These are phyloP conservation scores for Rugonectria rugulosa DNA, from an alignment of 2,329 filamentous ascomycete species.

Conservation along the genomic window DNA sequence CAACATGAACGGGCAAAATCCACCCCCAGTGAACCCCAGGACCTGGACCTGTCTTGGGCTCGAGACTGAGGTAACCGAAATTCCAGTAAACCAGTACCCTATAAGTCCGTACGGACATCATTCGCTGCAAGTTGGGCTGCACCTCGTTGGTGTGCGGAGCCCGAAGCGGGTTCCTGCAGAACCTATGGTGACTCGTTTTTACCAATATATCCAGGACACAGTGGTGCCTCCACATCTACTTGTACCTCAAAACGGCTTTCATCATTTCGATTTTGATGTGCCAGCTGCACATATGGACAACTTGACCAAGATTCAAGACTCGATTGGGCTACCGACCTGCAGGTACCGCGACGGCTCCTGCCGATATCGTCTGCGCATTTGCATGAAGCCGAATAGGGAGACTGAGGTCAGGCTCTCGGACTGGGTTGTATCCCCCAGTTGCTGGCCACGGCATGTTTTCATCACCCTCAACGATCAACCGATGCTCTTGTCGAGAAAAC, in stretches of 20 bases:
- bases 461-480: conserved; percentile 70
- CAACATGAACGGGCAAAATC: neutral
- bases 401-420: conserved; percentile 49
- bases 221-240: conserved; percentile 53
- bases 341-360: conserved; percentile 60
- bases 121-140: conserved; percentile 53
- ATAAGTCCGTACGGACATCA: conserved; percentile 50
- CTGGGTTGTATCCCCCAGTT: conserved; percentile 71
- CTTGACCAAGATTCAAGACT: conserved; percentile 44
- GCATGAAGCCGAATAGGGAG: conserved; percentile 42
- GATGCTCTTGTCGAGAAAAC: conserved; percentile 68
- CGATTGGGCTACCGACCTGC: conserved; percentile 45
- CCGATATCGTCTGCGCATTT: conserved; percentile 74
- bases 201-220: conserved; percentile 65
- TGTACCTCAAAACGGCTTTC: conserved; percentile 47
- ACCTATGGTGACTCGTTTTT: conserved; percentile 50
- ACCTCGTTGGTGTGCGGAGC: conserved; percentile 57
- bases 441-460: conserved; percentile 77
- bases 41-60: neutral
- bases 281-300: conserved; percentile 43
- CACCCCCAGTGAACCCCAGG: neutral
- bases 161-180: conserved; percentile 51
- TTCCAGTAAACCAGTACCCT: conserved; percentile 48
- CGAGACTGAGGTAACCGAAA: conserved; percentile 11
- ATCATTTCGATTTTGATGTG: conserved; percentile 57